These are phyloP conservation scores for Naganishia antarctica DNA, from an alignment of 768 basidiomycete genomes.

Conservation along the genomic window DNA sequence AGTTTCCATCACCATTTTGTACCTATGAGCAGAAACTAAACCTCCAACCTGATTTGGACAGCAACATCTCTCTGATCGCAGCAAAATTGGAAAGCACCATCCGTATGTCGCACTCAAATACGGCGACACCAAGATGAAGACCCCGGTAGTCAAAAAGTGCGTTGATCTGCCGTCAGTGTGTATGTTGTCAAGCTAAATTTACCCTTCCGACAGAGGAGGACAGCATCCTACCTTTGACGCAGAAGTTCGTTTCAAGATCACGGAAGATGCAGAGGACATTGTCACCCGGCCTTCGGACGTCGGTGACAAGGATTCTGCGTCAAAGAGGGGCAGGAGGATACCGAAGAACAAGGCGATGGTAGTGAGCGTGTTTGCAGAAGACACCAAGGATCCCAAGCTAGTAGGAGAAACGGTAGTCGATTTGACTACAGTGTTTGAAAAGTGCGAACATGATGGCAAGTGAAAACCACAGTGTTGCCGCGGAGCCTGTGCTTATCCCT, in stretches of 20 bases:
- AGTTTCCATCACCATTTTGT: not conserved
- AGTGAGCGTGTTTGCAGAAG: conserved; percentile 75
- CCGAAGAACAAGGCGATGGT: conserved; percentile 56
- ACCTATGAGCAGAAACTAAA: not conserved
- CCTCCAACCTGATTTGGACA: conserved; percentile 11
- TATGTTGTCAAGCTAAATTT: not conserved
- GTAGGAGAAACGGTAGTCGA: conserved; percentile 72
- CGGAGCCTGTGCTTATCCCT: not conserved
- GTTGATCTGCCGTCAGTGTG: conserved; percentile 4
- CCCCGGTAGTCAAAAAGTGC: conserved; percentile 62
- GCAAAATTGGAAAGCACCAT: conserved; percentile 85
- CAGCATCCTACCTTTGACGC: conserved; percentile 92
- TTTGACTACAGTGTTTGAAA: conserved; percentile 70
- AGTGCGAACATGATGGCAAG: conserved; percentile 88
- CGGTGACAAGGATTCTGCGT: not conserved
- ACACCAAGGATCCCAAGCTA: conserved; percentile 69
- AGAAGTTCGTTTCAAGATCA: conserved; percentile 74
- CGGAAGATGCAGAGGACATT: conserved; percentile 53
- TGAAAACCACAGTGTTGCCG: not conserved
- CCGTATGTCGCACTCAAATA: conserved; percentile 68
- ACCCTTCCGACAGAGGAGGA: conserved; percentile 59
- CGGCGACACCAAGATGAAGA: conserved; percentile 63
- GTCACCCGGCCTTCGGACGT: conserved; percentile 29
- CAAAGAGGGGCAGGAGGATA: conserved; percentile 37
- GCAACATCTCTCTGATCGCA: conserved; percentile 73